Base-by-base conservation (phyloP, 208 protist genomes). In the Leishmania major region DNA sequence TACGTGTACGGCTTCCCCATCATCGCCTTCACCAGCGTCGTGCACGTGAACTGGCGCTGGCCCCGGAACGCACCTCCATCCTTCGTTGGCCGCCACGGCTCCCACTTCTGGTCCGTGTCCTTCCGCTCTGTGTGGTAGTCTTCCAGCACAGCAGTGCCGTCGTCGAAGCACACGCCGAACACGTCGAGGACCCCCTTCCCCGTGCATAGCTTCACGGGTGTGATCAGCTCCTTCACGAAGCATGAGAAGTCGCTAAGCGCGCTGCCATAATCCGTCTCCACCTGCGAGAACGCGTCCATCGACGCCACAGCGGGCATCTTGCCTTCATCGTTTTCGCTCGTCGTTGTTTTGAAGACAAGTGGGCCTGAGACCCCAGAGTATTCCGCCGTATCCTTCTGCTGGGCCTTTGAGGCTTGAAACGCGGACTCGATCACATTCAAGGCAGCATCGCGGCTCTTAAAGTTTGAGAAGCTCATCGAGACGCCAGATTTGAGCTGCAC, bases 91-190 rank as follows among this genome's bases (percentile, higher is more conserved):
- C 88, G 88, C 90, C 91, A 95, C 66, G 80, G 69, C 78, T 91
- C 87, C 84, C 83, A 92, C 79, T 86, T 89, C 72, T 90, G 86
- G 40, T 89, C 83, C 4, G 80, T 89, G 80, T 95, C 89, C 45
- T 85, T 85, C 77, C 89, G 81, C 31, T 88, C 77, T 40, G 45
- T 53, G 75, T 93, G 89, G 78, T 93, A 93, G 19, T 85, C 51
- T 40, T 85, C 83, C 35, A 95, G 84, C 69, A 95, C 64, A 1
- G 80, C 49, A 37, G 77, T 80, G 72, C 70, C 81, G 75, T 95
- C 89, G 77, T 95, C 91, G 81, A 95, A 93, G 80, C 86, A 90
- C 37, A 85, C 35, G 43, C 83, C 87, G 59, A 93, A 95, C 79
- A 95, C 89, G 77, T 95, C 91, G 72, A 93, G 49, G 2, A 95